Evolutionary conservation across 2,329 filamentous ascomycete species (phyloP), one percentile per base, ranked within the genome.

Genomic region (Clonostachys byssicola): DNA sequence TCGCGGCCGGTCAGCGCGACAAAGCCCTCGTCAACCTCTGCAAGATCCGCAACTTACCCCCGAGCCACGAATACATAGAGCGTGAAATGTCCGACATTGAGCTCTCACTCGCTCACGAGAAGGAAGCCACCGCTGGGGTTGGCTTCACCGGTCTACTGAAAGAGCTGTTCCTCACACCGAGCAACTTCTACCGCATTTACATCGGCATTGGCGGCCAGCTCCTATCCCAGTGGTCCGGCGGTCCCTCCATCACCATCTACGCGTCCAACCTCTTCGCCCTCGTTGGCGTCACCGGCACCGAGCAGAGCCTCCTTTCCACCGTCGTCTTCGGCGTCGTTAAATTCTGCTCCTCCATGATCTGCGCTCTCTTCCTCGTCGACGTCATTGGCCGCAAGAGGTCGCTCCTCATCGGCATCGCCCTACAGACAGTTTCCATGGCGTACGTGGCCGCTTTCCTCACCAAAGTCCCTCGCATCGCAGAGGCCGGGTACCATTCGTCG

Each of bases 401-500:
- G 4, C 54, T 63, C 10, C 51, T 60, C 43, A 54, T 55, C 2
- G 60, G 59, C 2, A 61, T 63, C 17, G 40, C 38, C 13, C 45
- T 61, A 12, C 59, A 63, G 35, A 55, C 56, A 16, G 33, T 54
- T 12, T 59, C 56, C 1, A 45, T 61, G 33, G 43, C 52, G 3
- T 58, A 54, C 30, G 52, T 60, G 10, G 59, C 53, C 2, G 52
- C 51, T 2, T 61, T 58, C 17, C 53, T 60, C 18, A 54, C 51
- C 8, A 42, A 49, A 8, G 57, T 55, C 14, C 59, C 52, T 16
- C 49, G 52, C 10, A 49, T 47, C 34, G 51, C 50, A 18, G 47
- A 49, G 6, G 45, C 18, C 5, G 40, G 36, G 5, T 54, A 56
- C 18, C 47, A 48, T 16, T 38, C 43, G n/a, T 42, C 44, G 14